Base-by-base conservation (phyloP, 2,329 filamentous ascomycete species). In the Beauveria asiatica region DNA sequence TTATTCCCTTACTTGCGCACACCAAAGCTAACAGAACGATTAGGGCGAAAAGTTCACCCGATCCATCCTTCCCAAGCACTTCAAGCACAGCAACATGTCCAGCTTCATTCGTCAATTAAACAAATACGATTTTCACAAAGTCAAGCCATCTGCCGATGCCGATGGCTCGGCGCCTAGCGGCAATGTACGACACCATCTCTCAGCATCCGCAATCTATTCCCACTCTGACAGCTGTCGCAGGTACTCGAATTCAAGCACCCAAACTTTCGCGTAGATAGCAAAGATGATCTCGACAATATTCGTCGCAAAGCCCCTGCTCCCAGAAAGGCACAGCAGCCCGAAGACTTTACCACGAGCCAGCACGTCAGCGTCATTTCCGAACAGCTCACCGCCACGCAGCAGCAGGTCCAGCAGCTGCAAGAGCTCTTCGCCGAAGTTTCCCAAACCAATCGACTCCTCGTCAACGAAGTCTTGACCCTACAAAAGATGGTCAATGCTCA, bases 1-100 rank as follows among this genome's bases (percentile, higher is more conserved):
- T 16, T 11, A 37, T 21, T 13, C 41, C 3, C 16, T 27, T 30
- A 25, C 27, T 25, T 25, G 44, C 25, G 13, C 33, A 41, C n/a
- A 13, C 11, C 19, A 37, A 46, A 13, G 30, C 30, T 62, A 33
- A 46, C 48, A 33, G 19, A 10, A 37, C 16, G n/a, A 17, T 62
- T 72, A 97, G 93, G 96, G 95, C 74, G 93, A 97, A 73, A 96
- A 96, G 74, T 99, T 99, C 70, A 97, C 94, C 23, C 96, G 97
- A 73, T 89, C 90, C 44, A 96, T 99, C 67, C 84, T 99, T 17
- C 94, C 94, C 2, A 97, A 97, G 72, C 92, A 97, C 70, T 99
- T 99, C 80, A 99, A 99, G 75, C 94, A 97, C 76, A 96, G 91
- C 82, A 97, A 97, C 73, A 97, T 97, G 77, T 92, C 92, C 37